Evolutionary conservation across 2,329 filamentous ascomycete genomes (phyloP).

Genomic region (Hypomyces perniciosus): DNA sequence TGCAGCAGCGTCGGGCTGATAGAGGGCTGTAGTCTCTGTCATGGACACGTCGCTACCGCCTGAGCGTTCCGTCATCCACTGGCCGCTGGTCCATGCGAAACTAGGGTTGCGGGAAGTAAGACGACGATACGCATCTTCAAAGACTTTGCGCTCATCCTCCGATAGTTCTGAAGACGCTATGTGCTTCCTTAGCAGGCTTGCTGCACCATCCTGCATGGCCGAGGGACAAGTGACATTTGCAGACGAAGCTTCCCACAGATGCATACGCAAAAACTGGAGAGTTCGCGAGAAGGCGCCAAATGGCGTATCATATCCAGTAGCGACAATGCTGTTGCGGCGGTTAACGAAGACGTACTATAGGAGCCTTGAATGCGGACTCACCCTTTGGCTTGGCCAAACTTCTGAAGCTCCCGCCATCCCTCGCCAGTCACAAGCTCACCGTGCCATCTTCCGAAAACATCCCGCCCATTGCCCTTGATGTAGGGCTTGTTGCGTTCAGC

Average conservation of each 20-base stretch:
- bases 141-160: conserved; percentile 33
- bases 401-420: conserved; percentile 59
- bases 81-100: conserved; percentile 62
- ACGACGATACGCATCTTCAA: conserved; percentile 46
- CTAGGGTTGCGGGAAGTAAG: conserved; percentile 45
- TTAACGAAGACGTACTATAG: background rate
- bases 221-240: conserved; percentile 60
- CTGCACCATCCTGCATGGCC: conserved; percentile 61
- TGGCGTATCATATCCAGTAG: conserved; percentile 52
- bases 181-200: conserved; percentile 42
- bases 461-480: conserved; percentile 48
- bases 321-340: conserved; percentile 39
- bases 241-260: conserved; percentile 54
- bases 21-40: conserved; percentile 56
- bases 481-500: conserved; percentile 61
- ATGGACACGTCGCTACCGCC: conserved; percentile 64
- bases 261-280: conserved; percentile 52
- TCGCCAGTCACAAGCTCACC: conserved; percentile 57
- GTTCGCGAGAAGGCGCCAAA: conserved; percentile 47
- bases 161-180: conserved; percentile 27
- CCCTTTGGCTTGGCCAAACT: conserved; percentile 53
- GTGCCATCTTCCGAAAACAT: conserved; percentile 55
- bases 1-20: conserved; percentile 14
- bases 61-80: conserved; percentile 71
- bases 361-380: conserved; percentile 11